These are phyloP conservation scores for Orbilia brochopaga DNA, from an alignment of 2,329 filamentous ascomycete species.

Conservation along the genomic window DNA sequence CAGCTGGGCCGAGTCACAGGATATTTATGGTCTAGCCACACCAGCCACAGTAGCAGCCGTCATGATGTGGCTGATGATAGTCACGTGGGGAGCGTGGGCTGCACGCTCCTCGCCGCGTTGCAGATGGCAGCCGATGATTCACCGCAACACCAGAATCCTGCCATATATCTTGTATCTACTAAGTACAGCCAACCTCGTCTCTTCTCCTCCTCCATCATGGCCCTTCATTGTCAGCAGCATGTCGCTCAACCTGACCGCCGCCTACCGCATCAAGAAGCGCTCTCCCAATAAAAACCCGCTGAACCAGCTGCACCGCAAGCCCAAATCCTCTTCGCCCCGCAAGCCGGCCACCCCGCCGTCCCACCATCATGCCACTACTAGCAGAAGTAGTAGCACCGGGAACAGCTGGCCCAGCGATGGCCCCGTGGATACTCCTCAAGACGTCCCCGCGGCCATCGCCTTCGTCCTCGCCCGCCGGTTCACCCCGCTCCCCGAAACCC, in stretches of 20 bases:
- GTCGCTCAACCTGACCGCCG: constrained; percentile 30
- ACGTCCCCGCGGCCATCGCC: constrained; percentile 31
- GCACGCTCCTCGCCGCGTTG: no score
- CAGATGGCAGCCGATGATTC: no score
- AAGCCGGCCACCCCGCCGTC: background rate
- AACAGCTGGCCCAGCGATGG: constrained; percentile 31
- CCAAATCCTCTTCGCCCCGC: constrained; percentile 8
- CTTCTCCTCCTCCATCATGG: no score
- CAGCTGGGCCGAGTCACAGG: no score
- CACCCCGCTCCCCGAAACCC: constrained; percentile 45
- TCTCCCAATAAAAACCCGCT: constrained; percentile 37
- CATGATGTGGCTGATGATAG: background rate
- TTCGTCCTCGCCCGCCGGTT: constrained; percentile 34
- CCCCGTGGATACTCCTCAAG: constrained; percentile 11
- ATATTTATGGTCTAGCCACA: no score
- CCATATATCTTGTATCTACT: no score
- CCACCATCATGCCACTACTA: background rate
- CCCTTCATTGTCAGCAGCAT: no score
- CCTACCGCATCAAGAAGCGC: constrained; percentile 19
- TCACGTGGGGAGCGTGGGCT: no score
- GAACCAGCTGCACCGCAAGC: constrained; percentile 29
- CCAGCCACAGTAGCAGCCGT: background rate
- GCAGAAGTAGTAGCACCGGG: constrained; percentile 1
- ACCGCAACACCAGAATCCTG: no score
- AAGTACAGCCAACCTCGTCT: no score